Conservation (phyloP, 257 asterid species). For the Leptodermis oblonga region DNA sequence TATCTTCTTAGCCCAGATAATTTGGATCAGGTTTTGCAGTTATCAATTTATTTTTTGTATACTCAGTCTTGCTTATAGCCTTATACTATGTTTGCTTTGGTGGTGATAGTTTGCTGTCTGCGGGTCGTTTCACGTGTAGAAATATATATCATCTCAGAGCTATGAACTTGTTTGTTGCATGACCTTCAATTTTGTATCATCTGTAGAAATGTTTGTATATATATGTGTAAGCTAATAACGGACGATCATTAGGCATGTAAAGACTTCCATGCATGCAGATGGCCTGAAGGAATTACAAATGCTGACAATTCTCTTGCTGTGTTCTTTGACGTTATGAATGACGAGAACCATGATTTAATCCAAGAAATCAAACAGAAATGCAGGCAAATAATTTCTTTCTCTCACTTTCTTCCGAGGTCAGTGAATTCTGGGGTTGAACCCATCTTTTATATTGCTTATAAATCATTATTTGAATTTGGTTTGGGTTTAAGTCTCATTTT, state of each 20-base stretch:
- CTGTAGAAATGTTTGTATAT: neutral
- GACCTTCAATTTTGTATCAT: neutral
- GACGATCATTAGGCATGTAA: conserved; percentile 61
- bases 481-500: too few species aligned
- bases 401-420: conserved; percentile 87
- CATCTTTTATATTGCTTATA: neutral
- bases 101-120: neutral
- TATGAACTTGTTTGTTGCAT: neutral
- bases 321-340: conserved; percentile 75
- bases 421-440: conserved; percentile 20
- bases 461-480: too few species aligned
- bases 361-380: conserved; percentile 55
- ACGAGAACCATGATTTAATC: conserved; percentile 36
- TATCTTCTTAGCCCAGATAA: neutral
- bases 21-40: neutral
- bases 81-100: neutral
- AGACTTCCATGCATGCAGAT: conserved; percentile 82
- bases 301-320: conserved; percentile 65
- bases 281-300: conserved; percentile 58
- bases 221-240: neutral
- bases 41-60: neutral
- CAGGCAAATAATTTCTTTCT: conserved; percentile 59
- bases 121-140: neutral
- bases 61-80: too few species aligned
- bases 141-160: neutral